Evolutionary conservation across 2,329 filamentous ascomycete species (phyloP), one percentile per base, ranked within the genome.

Genomic region (Cadophora sp.): DNA sequence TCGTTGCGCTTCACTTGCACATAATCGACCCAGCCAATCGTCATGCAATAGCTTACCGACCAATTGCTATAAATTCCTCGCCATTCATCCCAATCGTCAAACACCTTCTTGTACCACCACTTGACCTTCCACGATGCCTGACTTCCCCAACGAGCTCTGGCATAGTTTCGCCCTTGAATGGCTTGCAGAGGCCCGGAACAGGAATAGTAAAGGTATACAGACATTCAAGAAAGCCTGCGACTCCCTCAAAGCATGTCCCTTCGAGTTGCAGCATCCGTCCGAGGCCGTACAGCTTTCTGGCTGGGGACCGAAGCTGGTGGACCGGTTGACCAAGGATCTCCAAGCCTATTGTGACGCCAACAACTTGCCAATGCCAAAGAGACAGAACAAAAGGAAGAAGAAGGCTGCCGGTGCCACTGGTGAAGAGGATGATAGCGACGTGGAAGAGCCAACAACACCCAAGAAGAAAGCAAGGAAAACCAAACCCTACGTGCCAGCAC

Each of bases 101-200:
- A 45, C 13, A 45, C 27, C 27, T 30, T 3, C 27, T 6, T 20
- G 13, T 18, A 3, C 43, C 36, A 39, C 43, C 43, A 18, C 43
- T 18, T 22, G 45, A 20, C 22, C 20, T 16, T 30, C 14, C 20
- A 60, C 27, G n/a, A 72, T 72, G 70, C 41, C 71, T 8, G 69
- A 73, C 62, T 76, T 75, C 47, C 74, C 75, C 18, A 96, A 96
- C 73, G 89, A 91, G 5, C 82, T 92, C 48, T 83, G 93, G 9
- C 83, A 94, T 13, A 80, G 81, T 70, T 94, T 91, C 88, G 87
- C 94, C 60, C 89, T 91, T 74, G 91, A 94, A 81, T 93, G 90
- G 90, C 84, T 91, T 59, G 90, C 94, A 53, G 77, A 85, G 48
- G 91, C 91, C 14, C 83, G 85, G 59, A 87, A 92, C 72, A 85